Evolutionary conservation across 2,329 filamentous ascomycete genomes (phyloP).

Genomic region (Leptographium lundbergii): DNA sequence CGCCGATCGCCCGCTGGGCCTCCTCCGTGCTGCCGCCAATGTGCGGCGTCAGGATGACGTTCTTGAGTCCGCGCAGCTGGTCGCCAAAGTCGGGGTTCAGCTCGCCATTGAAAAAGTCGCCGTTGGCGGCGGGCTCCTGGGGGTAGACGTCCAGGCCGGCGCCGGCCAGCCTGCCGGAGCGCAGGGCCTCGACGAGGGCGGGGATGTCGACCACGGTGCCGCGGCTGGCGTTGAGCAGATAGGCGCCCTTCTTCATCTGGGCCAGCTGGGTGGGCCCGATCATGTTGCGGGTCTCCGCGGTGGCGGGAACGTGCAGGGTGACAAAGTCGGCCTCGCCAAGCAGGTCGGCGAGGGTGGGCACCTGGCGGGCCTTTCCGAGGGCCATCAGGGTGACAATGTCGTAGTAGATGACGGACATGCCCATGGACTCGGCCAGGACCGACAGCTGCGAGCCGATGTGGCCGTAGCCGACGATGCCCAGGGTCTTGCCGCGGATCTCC

Average conservation of each 20-base stretch:
- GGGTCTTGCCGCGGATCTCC: conserved; percentile 95
- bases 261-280: conserved; percentile 69
- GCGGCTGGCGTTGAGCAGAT: conserved; percentile 91
- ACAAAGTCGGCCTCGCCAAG: conserved; percentile 79
- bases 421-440: conserved; percentile 92
- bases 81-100: conserved; percentile 69
- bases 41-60: conserved; percentile 90
- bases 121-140: conserved; percentile 84
- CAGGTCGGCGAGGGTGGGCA: conserved; percentile 63
- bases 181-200: conserved; percentile 77
- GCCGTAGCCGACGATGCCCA: conserved; percentile 92
- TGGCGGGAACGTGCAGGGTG: conserved; percentile 86
- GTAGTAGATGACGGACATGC: conserved; percentile 96
- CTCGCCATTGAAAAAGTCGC: conserved; percentile 79
- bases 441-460: conserved; percentile 95
- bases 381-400: conserved; percentile 92
- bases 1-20: conserved; percentile 87
- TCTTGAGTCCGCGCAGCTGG: conserved; percentile 73
- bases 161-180: conserved; percentile 75
- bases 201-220: conserved; percentile 91
- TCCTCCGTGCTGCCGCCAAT: conserved; percentile 98
- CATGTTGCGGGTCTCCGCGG: conserved; percentile 86
- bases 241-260: conserved; percentile 85
- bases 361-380: conserved; percentile 75
- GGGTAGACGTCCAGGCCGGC: conserved; percentile 96